A percentile compares a stretch with the other conserved stretches of the same genome.
Conservation (phyloP, 495 filamentous ascomycete species). For the Symbiotaphrina buchneri region DNA sequence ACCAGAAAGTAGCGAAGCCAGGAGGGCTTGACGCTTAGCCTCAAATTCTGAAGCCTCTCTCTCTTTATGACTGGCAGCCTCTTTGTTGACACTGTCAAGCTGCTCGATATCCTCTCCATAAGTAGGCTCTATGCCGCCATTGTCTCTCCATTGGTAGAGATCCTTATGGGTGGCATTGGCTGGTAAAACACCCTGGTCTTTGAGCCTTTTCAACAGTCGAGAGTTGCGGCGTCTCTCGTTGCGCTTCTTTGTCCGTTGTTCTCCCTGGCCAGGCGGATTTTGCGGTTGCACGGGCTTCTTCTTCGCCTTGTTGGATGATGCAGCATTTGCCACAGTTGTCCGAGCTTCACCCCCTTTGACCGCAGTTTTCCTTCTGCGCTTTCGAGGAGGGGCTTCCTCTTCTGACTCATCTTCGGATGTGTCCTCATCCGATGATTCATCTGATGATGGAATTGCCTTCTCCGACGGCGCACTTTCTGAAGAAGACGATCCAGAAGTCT, state of each 20-base stretch:
- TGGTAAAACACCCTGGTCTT: constrained; percentile 24
- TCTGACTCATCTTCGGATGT: constrained; percentile 4
- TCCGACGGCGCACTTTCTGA: too few species aligned
- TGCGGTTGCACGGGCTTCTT: constrained; percentile 6
- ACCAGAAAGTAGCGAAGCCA: constrained; percentile 26
- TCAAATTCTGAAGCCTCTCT: constrained; percentile 22
- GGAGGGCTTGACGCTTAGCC: constrained; percentile 23
- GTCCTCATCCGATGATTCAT: constrained; percentile 4
- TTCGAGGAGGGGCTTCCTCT: too few species aligned
- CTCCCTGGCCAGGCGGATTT: constrained; percentile 18
- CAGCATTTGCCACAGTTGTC: too few species aligned
- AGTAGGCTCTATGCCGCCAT: too few species aligned
- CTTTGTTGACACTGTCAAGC: too few species aligned
- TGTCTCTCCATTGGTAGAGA: constrained; percentile 14
- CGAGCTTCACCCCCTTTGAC: too few species aligned
- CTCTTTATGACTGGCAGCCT: constrained; percentile 2
- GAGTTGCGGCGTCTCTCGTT: constrained; percentile 28
- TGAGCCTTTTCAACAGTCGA: constrained; percentile 23
- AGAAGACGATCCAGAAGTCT: constrained; percentile 1
- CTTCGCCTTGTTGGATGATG: too few species aligned
- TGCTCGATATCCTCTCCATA: too few species aligned
- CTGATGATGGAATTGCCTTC: too few species aligned
- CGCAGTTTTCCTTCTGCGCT: too few species aligned
- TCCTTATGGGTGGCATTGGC: constrained; percentile 22
- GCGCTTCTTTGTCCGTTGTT: constrained; percentile 25